Percentiles rank a stretch among this genome's conserved stretches.
Conservation (phyloP, 495 filamentous ascomycete species). For the Xylaria sp. region DNA sequence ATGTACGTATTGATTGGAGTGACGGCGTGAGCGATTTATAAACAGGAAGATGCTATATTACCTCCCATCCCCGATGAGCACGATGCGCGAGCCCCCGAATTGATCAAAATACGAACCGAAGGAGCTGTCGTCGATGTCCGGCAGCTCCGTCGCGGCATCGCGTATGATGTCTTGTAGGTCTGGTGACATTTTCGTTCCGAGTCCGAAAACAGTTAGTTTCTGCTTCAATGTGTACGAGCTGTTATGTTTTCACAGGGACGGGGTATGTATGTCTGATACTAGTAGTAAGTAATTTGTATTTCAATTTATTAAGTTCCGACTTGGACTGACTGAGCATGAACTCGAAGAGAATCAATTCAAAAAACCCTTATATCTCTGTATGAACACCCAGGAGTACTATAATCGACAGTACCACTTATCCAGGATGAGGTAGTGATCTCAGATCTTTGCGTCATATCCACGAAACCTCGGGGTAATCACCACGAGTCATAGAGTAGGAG, state of each 20-base stretch:
- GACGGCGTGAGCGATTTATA: not conserved
- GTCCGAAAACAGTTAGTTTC: not conserved
- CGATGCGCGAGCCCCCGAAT: not conserved
- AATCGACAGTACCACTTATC: not conserved
- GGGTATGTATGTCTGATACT: not conserved
- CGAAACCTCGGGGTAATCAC: not conserved
- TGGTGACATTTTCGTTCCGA: not conserved
- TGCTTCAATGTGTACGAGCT: not conserved
- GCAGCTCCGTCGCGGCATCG: not conserved
- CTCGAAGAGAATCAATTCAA: not conserved
- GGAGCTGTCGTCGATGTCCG: not conserved
- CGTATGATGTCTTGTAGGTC: not conserved
- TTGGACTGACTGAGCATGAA: not conserved
- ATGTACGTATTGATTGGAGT: no score
- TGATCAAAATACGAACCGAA: constrained; percentile 5
- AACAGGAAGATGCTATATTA: not conserved
- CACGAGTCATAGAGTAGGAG: constrained; percentile 3
- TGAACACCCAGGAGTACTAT: not conserved
- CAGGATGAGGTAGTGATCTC: not conserved
- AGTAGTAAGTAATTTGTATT: not conserved
- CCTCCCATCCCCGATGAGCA: not conserved
- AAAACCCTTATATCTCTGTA: not conserved
- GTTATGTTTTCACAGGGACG: not conserved
- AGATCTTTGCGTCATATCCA: constrained; percentile 10
- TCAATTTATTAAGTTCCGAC: not conserved